Evolutionary conservation across 176 grass and related monocot species (phyloP).

Genomic region (Guadua angustifolia): DNA sequence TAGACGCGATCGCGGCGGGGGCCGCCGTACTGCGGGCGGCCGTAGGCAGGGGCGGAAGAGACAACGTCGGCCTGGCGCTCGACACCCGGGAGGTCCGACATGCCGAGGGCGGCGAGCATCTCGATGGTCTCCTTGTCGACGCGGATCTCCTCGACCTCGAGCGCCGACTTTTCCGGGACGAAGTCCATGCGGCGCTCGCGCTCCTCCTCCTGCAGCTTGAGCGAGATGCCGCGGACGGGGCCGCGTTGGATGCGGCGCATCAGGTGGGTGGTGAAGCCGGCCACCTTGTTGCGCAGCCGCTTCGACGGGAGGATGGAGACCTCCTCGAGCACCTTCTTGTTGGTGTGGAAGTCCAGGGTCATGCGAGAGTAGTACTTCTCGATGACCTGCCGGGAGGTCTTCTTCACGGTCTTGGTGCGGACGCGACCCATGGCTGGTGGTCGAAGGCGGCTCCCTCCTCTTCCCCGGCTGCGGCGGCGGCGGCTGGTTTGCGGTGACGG

Average conservation of each 20-base stretch:
- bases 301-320: slow-evolving; percentile 86
- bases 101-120: slow-evolving; percentile 80
- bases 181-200: slow-evolving; percentile 94
- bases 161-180: slow-evolving; percentile 81
- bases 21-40: slow-evolving; percentile 51
- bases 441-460: slow-evolving; percentile 22
- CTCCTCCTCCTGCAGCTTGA: slow-evolving; percentile 97
- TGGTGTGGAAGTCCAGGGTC: slow-evolving; percentile 92
- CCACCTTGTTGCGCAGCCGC: slow-evolving; percentile 91
- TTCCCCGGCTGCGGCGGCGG: slow-evolving; percentile 23
- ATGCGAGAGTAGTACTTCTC: slow-evolving; percentile 88
- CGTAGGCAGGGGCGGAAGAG: slow-evolving; percentile 36
- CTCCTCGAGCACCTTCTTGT: slow-evolving; percentile 92
- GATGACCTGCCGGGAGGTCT: slow-evolving; percentile 85
- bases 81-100: slow-evolving; percentile 81
- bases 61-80: slow-evolving; percentile 56
- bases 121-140: slow-evolving; percentile 95
- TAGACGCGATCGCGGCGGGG: slow-evolving; percentile 56
- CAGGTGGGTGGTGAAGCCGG: slow-evolving; percentile 81
- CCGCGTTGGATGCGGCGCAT: slow-evolving; percentile 95
- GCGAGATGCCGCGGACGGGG: slow-evolving; percentile 83
- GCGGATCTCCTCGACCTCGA: slow-evolving; percentile 77
- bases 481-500: neutral
- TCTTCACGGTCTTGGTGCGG: slow-evolving; percentile 94
- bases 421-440: slow-evolving; percentile 70